phyloP scores from a whole-genome alignment of 805 yeast genomes.

The Cyberlindnera mrakii region DNA sequence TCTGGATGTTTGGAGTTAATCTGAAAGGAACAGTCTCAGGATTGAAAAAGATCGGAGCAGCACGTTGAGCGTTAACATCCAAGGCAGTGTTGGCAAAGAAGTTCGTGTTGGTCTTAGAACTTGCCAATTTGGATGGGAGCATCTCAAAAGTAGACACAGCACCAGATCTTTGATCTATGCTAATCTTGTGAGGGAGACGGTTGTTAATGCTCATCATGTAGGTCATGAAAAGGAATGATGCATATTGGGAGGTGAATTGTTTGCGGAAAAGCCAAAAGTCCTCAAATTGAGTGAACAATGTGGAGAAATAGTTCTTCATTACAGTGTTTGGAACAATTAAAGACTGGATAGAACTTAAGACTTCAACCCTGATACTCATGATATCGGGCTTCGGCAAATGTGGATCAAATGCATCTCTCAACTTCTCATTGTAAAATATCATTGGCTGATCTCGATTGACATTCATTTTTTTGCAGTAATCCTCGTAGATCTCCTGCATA shows the following conservation, averaged over 20 bases:
- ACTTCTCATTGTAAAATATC: conserved; percentile 75
- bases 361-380: conserved; percentile 83
- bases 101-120: conserved; percentile 33
- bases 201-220: conserved; percentile 91
- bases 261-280: conserved; percentile 97
- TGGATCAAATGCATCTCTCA: conserved; percentile 91
- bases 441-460: conserved; percentile 86
- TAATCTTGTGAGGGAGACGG: conserved; percentile 90
- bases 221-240: conserved; percentile 86
- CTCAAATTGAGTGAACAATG: conserved; percentile 68
- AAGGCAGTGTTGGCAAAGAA: conserved; percentile 30
- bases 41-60: conserved; percentile 78
- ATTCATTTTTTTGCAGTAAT: conserved; percentile 66
- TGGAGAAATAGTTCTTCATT: conserved; percentile 69
- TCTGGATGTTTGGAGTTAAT: conserved; percentile 91
- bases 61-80: conserved; percentile 25
- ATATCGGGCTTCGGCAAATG: conserved; percentile 90
- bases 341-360: conserved; percentile 83
- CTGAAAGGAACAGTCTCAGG: conserved; percentile 95
- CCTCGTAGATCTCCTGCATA: conserved; percentile 82
- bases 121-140: conserved; percentile 80
- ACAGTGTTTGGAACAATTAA: conserved; percentile 80
- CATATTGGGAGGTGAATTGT: conserved; percentile 92
- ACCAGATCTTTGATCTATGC: conserved; percentile 76
- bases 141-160: conserved; percentile 91